These are phyloP conservation scores for Suillus lakei DNA, from an alignment of 768 basidiomycete species.

Conservation along the genomic window DNA sequence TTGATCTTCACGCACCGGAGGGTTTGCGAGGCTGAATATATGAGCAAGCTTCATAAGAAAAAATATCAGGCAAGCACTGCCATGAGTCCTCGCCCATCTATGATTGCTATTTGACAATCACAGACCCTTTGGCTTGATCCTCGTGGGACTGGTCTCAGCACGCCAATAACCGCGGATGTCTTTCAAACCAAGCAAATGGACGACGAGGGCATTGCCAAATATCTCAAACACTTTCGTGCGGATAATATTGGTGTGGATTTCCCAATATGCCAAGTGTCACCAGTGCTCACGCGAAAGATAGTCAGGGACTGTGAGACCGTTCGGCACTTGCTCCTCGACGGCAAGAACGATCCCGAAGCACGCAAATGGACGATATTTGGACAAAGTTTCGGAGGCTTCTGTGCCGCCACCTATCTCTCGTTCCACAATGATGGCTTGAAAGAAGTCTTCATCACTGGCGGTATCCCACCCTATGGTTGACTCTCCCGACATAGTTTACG, in stretches of 20 bases:
- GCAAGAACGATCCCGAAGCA: conserved; percentile 44
- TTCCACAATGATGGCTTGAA: conserved; percentile 50
- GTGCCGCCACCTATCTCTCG: conserved; percentile 50
- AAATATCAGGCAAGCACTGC: conserved; percentile 48
- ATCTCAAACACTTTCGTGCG: conserved; percentile 56
- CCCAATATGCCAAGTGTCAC: neutral
- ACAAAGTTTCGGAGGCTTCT: conserved; percentile 60
- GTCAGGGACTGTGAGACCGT: conserved; percentile 57
- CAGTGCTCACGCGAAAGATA: conserved; percentile 12
- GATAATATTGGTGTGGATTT: conserved; percentile 49
- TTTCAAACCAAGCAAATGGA: conserved; percentile 39
- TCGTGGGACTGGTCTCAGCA: conserved; percentile 58
- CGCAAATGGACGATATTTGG: conserved; percentile 56
- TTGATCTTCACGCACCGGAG: neutral
- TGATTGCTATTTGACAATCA: neutral
- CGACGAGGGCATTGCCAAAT: conserved; percentile 50
- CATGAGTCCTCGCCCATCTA: neutral
- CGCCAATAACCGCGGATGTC: conserved; percentile 48
- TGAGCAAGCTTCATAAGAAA: conserved; percentile 48
- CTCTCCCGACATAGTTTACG: conserved; percentile 49
- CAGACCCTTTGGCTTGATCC: conserved; percentile 58
- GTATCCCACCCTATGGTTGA: conserved; percentile 51
- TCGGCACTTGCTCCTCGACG: conserved; percentile 45
- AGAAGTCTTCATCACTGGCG: conserved; percentile 54
- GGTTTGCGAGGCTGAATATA: conserved; percentile 1